These are phyloP conservation scores for Cephalotrichum gorgonifer DNA, from an alignment of 2,329 filamentous ascomycete species.

Conservation along the genomic window DNA sequence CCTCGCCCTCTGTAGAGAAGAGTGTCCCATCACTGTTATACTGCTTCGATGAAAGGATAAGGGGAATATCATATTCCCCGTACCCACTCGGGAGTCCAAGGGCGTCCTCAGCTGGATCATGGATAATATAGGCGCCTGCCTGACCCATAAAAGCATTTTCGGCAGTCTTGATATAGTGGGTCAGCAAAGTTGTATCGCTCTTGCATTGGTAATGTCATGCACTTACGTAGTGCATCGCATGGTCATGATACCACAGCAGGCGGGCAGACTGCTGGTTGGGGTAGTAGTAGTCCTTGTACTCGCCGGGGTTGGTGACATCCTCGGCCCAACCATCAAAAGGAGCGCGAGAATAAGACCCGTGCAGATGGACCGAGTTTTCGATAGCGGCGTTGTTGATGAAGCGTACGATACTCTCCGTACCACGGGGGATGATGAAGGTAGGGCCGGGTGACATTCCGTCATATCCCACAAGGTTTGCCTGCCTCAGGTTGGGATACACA, in stretches of 20 bases:
- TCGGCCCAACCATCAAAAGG: conserved; percentile 39
- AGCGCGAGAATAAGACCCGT: conserved; percentile 37
- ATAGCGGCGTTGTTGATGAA: conserved; percentile 37
- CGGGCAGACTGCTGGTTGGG: conserved; percentile 41
- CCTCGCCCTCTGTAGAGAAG: conserved; percentile 30
- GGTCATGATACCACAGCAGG: conserved; percentile 48
- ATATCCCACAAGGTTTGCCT: conserved; percentile 31
- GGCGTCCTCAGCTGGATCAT: conserved; percentile 35
- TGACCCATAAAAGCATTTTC: conserved; percentile 26
- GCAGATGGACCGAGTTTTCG: conserved; percentile 39
- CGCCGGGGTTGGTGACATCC: conserved; percentile 36
- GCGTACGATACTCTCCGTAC: conserved; percentile 41
- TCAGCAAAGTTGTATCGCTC: not conserved
- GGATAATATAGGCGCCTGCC: conserved; percentile 43
- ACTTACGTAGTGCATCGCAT: conserved; percentile 22
- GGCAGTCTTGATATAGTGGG: not conserved
- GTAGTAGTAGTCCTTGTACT: conserved; percentile 55
- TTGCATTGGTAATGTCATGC: not conserved
- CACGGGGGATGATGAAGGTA: conserved; percentile 35
- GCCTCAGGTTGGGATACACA: conserved; percentile 23
- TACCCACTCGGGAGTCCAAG: conserved; percentile 37
- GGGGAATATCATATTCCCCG: conserved; percentile 41
- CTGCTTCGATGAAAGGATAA: conserved; percentile 37
- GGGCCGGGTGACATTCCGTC: conserved; percentile 45
- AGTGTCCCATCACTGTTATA: conserved; percentile 41